Evolutionary conservation across 768 basidiomycete species (phyloP), one percentile per base, ranked within the genome.

Genomic region (Pluteus cervinus): DNA sequence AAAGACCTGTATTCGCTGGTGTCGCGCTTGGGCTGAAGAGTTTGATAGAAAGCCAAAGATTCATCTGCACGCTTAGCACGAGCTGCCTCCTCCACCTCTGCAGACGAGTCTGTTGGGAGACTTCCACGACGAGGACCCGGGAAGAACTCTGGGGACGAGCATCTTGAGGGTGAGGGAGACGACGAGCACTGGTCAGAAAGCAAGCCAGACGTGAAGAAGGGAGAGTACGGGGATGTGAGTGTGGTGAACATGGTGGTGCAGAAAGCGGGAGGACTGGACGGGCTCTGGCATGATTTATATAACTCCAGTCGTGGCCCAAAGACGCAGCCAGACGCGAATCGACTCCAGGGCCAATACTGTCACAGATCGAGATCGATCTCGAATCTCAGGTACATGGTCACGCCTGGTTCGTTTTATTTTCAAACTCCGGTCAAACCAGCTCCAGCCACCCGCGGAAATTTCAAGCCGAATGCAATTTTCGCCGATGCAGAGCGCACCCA

Each of bases 151-250:
- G 41, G 46, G 7, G 40, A 44, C 10, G 33, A 20, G 22, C 41
- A 37, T 24, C 38, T 39, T 12, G 43, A 39, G 23, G 50, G 38
- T 24, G 34, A 33, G 7, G 50, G 45, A 14, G 55, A 53, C 29
- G 44, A 41, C 18, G 52, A 34, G 35, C 34, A 14, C 23, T 36
- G 29, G 17, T 65, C 63, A 10, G 68, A 67, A 24, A 77, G 60
- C 25, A 78, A 64, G 29, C 79, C 79, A 4, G 69, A 73, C 4
- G 73, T 81, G 71, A 82, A 82, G 58, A 81, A 73, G 29, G 75
- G 69, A 0, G 76, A 79, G 47, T 81, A 81, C 41, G 62, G 70
- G 15, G 67, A 73, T n/a, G n/a, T n/a, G 57, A 63, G 53, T n/a
- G 60, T 51, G 48, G 47, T 46, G 53, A 66, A 65, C 63, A 67